phyloP scores from a whole-genome alignment of 2,329 filamentous ascomycete species.

The Paecilomyces sp. region DNA sequence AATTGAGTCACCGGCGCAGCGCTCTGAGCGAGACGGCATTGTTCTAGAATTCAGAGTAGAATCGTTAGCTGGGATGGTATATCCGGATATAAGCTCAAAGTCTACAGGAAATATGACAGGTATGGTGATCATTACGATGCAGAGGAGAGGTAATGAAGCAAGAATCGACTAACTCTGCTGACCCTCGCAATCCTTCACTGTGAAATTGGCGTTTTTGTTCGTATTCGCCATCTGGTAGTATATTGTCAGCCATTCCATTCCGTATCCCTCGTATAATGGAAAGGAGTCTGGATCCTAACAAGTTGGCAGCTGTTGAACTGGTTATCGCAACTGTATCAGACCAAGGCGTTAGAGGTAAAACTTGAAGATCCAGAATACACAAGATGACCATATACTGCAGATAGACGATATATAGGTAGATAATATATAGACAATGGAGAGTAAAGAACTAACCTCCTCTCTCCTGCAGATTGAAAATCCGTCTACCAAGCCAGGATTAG shows the following conservation, averaged over 20 bases:
- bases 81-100: background rate
- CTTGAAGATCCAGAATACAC: no score
- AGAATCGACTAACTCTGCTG: conserved; percentile 8
- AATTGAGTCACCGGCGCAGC: background rate
- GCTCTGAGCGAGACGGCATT: background rate
- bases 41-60: background rate
- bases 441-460: conserved; percentile 10
- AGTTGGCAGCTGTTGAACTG: conserved; percentile 15
- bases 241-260: background rate
- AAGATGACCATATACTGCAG: no score
- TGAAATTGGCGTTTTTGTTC: conserved; percentile 5
- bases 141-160: background rate
- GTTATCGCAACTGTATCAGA: conserved; percentile 10
- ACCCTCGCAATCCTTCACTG: conserved; percentile 10
- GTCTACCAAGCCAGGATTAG: conserved; percentile 6
- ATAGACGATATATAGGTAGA: no score
- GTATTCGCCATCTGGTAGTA: conserved; percentile 10
- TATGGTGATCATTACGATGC: no score
- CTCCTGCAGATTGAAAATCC: conserved; percentile 11
- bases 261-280: background rate
- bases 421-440: no score
- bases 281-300: conserved; percentile 2
- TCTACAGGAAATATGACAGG: no score
- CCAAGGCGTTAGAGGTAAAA: background rate
- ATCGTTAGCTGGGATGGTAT: background rate